Evolutionary conservation across 305 asterid species (phyloP), one percentile per base, ranked within the genome.

Genomic region (Coffea humblotiana): DNA sequence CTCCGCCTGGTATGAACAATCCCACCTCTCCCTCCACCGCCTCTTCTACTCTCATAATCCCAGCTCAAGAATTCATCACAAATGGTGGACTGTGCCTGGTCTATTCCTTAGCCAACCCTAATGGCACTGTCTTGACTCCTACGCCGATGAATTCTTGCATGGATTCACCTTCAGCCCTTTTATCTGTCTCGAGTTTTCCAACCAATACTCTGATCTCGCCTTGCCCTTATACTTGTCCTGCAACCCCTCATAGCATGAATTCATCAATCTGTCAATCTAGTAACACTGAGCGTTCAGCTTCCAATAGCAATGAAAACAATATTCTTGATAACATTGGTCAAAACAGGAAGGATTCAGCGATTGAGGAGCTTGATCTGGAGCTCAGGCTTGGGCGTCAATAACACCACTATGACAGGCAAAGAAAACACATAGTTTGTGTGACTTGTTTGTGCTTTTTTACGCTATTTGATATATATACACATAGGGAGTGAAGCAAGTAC

Each of bases 341-440:
- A 7, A 78, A 47, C 63, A 74, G 4, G 56, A 72, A 72, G 40
- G 85, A 86, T 48, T 78, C 85, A 11, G 78, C 77, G 70, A 49
- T 35, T 4, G 90, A 87, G 67, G 93, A 88, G 80, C 78, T 92
- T 56, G 96, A 92, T 83, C 82, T 92, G 54, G 97, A 91, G 85
- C 91, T 92, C 58, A 92, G 97, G 25, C 83, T 92, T 43, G 96
- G 97, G 56, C 84, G 90, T 27, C 68, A 83, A 72, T 84, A 79
- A 64, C 75, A 81, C 71, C 83, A 32, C 67, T 76, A 48, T 80
- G 77, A 84, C 58, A 19, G 65, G 9, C 71, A 52, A 64, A 71
- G 48, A 29, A 8, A 66, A 6, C 48, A 73, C 32, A 76, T 48
- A 37, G 48, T 40, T 64, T 71, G 66, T 47, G 70, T n/a, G 72